These are phyloP conservation scores for Myxozyma udenii DNA, from an alignment of 805 yeast species.

Conservation along the genomic window DNA sequence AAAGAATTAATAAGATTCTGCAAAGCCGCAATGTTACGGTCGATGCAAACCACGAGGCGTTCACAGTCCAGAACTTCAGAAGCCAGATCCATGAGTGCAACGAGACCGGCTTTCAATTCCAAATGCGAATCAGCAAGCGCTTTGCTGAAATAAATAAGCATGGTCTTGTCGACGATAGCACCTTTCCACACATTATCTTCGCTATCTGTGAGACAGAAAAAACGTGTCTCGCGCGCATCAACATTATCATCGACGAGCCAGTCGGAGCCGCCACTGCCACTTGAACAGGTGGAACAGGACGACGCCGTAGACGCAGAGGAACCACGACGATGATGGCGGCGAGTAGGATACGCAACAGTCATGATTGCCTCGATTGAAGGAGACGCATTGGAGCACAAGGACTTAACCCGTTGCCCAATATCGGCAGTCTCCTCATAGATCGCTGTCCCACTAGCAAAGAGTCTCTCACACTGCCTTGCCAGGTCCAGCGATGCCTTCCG, in stretches of 20 bases:
- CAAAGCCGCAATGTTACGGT: slow-evolving; percentile 18
- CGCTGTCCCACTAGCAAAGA: slow-evolving; percentile 32
- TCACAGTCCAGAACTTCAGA: slow-evolving; percentile 30
- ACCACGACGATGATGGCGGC: neutral
- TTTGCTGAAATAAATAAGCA: slow-evolving; percentile 28
- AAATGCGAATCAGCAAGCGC: slow-evolving; percentile 13
- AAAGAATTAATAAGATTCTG: slow-evolving; percentile 21
- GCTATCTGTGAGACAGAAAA: slow-evolving; percentile 21
- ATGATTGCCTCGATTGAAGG: slow-evolving; percentile 22
- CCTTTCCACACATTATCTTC: slow-evolving; percentile 29
- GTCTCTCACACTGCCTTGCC: slow-evolving; percentile 34
- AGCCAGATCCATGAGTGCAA: slow-evolving; percentile 31
- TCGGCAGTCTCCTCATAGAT: slow-evolving; percentile 21
- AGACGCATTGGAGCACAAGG: slow-evolving; percentile 7
- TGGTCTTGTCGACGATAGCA: slow-evolving; percentile 23
- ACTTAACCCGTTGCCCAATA: slow-evolving; percentile 2
- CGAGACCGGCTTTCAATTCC: slow-evolving; percentile 26
- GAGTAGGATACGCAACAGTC: slow-evolving; percentile 23
- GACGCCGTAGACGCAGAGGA: neutral
- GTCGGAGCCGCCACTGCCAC: neutral
- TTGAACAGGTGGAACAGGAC: neutral
- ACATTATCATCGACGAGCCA: neutral
- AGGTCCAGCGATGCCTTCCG: slow-evolving; percentile 34
- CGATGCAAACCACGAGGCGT: slow-evolving; percentile 30
- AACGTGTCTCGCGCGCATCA: slow-evolving; percentile 6